Base-by-base conservation (phyloP, 805 yeast genomes). In the Saturnispora bothae region DNA sequence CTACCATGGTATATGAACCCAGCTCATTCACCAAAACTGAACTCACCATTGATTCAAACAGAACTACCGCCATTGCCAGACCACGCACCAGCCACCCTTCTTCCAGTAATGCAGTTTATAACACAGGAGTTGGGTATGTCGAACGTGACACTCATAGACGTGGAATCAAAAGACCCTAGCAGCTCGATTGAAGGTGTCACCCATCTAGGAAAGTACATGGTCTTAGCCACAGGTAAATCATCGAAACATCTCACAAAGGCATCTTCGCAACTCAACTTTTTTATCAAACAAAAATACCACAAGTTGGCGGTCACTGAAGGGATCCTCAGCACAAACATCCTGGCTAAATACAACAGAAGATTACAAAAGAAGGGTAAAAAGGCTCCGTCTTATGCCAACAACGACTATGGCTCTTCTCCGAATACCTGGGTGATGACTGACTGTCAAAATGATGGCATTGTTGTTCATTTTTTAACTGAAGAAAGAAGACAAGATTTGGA, bases 391-490 rank as follows among this genome's bases (percentile, higher is more conserved):
- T 63, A 68, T 36, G 67, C 76, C 1, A 73, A 73, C 46, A 69
- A 69, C 41, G 75, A 70, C 39, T 77, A 71, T 48, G 81, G 83
- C 13, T 59, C 62, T 10, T 47, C 64, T 5, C 65, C 76, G 4
- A 85, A 84, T 48, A 71, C 83, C 19, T 88, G 97, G 97, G 75
- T 83, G 17, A 74, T 83, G 71, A 64, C 86, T 34, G 85, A 84
- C 48, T 70, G 84, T 34, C 64, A 67, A 20, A 58, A 71, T 2
- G 80, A 78, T 43, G 73, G 74, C 28, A 69, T 85, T 3, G 71
- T 66, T 39, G 68, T 88, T 23, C 95, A 88, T 57, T 57, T 88
- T 14, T 59, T 88, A 50, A 83, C 95, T 0, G 65, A 67, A 4
- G 77, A 75, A 29, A 72, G 89, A 55, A 66, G 96, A 42, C 53